Conservation (phyloP, 306 rosid genomes). For the Pyrus betulifolia region DNA sequence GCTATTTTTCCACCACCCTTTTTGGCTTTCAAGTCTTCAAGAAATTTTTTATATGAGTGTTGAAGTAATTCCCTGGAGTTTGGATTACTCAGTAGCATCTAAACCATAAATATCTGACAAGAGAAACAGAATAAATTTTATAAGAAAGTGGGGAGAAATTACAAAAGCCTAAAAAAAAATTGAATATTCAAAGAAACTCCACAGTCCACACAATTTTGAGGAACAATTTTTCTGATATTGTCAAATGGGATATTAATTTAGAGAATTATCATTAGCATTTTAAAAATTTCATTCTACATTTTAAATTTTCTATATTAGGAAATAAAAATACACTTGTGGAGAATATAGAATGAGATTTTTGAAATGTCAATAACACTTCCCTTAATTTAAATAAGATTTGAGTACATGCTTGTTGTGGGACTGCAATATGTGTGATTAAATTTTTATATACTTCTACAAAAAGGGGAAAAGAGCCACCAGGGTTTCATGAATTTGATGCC, state of each 20-base stretch:
- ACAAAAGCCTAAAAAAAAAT: not conserved
- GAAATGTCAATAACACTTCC: too few relatives aligned
- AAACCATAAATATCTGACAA: not conserved
- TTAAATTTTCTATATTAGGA: rapidly evolving
- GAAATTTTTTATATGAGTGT: not conserved
- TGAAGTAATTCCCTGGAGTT: not conserved
- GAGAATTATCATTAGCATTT: too few relatives aligned
- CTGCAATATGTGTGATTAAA: not conserved
- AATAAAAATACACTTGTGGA: rapidly evolving
- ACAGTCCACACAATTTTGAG: not conserved
- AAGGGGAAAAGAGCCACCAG: not conserved
- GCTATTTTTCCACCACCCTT: not conserved
- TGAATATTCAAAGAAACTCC: not conserved
- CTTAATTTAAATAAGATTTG: not conserved
- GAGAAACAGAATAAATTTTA: not conserved
- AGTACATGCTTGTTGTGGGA: not conserved
- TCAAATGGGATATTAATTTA: not conserved
- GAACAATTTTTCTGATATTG: not conserved
- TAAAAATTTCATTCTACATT: too few relatives aligned
- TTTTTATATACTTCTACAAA: not conserved
- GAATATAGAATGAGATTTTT: too few relatives aligned
- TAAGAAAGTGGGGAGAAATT: not conserved
- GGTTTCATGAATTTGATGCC: not conserved
- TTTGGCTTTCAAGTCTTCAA: not conserved
- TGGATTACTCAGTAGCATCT: not conserved